Percentiles rank a stretch among this genome's conserved stretches.
Evolutionary conservation across 139 green algal species (phyloP).

Genomic region (Parachlorella kessleri): DNA sequence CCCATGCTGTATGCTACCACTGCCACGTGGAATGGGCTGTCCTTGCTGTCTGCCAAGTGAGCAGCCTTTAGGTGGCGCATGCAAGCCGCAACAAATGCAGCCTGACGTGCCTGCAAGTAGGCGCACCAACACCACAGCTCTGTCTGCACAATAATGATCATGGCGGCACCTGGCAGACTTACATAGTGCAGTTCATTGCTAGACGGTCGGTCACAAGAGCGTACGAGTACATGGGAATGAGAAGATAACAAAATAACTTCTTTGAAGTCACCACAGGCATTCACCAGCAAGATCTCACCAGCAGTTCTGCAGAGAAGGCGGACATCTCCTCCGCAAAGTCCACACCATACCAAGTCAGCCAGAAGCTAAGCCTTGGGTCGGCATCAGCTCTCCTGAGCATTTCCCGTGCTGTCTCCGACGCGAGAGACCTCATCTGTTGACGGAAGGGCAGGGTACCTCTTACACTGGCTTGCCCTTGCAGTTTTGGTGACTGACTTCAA

Average conservation of each 20-base stretch:
- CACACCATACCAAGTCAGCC: slow-evolving; percentile 13
- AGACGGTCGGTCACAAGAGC: background rate
- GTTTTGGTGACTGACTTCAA: too few relatives aligned
- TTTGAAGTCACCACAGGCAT: background rate
- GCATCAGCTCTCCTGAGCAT: background rate
- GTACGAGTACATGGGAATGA: too few relatives aligned
- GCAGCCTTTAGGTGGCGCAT: slow-evolving; percentile 1
- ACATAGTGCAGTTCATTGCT: background rate
- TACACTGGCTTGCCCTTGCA: too few relatives aligned
- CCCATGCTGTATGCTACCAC: slow-evolving; percentile 36
- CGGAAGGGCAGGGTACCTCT: too few relatives aligned
- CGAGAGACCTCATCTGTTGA: slow-evolving; percentile 33
- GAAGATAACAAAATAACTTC: background rate
- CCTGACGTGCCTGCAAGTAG: slow-evolving; percentile 3
- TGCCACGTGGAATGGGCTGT: slow-evolving; percentile 18
- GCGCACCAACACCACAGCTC: too few relatives aligned
- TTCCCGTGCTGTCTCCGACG: slow-evolving; percentile 21
- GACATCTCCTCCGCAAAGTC: slow-evolving; percentile 24
- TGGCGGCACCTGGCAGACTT: background rate
- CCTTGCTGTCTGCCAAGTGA: background rate
- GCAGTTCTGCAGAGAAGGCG: background rate
- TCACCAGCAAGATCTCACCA: too few relatives aligned
- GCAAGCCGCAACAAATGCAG: slow-evolving; percentile 10
- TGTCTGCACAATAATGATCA: too few relatives aligned
- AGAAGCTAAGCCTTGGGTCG: background rate